A percentile compares a stretch with the other conserved stretches of the same genome.
Evolutionary conservation across 1,284 basidiomycete species (phyloP).

Genomic region (Sporisorium reilianum): DNA sequence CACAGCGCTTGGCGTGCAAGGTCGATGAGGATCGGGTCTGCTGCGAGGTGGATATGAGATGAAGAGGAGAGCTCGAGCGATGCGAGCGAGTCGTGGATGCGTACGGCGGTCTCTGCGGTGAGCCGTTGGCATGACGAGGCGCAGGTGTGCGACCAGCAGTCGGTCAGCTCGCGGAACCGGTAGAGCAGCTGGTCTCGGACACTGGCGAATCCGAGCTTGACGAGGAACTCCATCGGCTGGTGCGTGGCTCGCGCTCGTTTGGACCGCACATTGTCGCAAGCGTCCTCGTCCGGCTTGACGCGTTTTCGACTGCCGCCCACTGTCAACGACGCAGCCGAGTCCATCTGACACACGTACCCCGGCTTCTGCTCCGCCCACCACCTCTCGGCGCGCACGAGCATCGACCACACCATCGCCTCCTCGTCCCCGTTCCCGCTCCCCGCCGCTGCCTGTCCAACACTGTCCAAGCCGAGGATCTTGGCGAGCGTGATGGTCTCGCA

Average conservation of each 20-base stretch:
- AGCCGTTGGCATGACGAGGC: not conserved
- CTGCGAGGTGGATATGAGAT: not conserved
- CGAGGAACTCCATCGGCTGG: conserved; percentile 17
- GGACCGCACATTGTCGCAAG: not conserved
- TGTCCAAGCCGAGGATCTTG: conserved; percentile 49
- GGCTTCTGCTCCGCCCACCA: conserved; percentile 39
- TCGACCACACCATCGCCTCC: conserved; percentile 26
- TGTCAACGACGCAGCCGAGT: not conserved
- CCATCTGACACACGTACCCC: conserved; percentile 40
- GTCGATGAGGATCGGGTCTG: conserved; percentile 38
- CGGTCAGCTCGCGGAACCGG: conserved; percentile 6
- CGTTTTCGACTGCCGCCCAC: conserved; percentile 10
- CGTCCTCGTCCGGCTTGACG: conserved; percentile 11
- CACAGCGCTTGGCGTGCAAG: conserved; percentile 34
- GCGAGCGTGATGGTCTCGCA: conserved; percentile 54
- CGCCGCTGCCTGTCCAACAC: not conserved
- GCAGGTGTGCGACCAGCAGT: conserved; percentile 19
- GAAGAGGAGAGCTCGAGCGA: conserved; percentile 9
- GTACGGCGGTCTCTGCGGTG: conserved; percentile 7
- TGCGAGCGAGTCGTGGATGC: conserved; percentile 35
- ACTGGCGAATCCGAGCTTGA: conserved; percentile 19
- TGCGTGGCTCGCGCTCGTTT: conserved; percentile 9
- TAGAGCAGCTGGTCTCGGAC: conserved; percentile 18
- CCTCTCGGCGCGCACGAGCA: conserved; percentile 51
- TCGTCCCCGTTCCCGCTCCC: conserved; percentile 6